Conservation (phyloP, 1,284 basidiomycete species). For the Microstroma glucosiphilum region DNA sequence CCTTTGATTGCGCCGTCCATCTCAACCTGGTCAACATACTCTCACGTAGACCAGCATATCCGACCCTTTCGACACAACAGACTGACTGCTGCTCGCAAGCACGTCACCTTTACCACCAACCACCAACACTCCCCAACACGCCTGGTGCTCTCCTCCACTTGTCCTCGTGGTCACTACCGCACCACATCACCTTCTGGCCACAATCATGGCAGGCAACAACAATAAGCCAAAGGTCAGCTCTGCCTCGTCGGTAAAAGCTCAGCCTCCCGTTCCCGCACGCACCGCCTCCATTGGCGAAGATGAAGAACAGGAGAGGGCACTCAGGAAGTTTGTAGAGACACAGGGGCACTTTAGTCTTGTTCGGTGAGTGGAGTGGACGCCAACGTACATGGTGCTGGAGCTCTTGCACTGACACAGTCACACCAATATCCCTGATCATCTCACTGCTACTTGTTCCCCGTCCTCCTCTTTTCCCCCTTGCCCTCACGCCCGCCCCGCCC, state of each 20-base stretch:
- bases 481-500: no score
- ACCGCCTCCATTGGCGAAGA: constrained; percentile 8
- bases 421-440: background rate
- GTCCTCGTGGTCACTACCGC: no score
- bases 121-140: no score
- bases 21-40: no score
- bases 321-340: constrained; percentile 46
- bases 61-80: no score
- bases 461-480: background rate
- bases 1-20: no score
- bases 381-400: background rate
- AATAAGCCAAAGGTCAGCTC: background rate
- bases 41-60: no score
- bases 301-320: constrained; percentile 18
- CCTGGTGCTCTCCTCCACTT: no score
- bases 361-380: constrained; percentile 17
- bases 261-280: background rate
- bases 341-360: constrained; percentile 49
- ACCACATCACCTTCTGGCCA: constrained; percentile 10
- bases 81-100: no score
- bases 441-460: background rate
- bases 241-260: background rate
- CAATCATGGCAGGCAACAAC: constrained; percentile 9
- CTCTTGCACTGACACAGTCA: background rate
- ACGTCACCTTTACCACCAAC: no score